Evolutionary conservation across 1,284 basidiomycete species (phyloP).

Genomic region (Ustilago trichophora): DNA sequence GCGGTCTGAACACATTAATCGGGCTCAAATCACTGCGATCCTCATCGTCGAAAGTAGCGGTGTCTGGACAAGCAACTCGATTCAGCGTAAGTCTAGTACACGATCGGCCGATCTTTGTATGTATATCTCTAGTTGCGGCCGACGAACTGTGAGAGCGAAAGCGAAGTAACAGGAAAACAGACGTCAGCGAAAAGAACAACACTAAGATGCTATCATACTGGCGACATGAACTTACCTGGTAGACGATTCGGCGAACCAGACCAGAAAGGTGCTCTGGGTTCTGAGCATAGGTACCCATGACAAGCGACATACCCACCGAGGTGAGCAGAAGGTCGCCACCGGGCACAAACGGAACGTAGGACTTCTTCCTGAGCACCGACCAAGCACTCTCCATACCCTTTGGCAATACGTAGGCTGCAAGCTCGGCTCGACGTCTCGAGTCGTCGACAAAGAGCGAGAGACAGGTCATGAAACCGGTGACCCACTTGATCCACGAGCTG

Average conservation of each 20-base stretch:
- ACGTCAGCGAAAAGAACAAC: background rate
- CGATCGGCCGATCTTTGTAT: background rate
- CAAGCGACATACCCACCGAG: conserved; percentile 83
- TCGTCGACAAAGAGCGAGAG: conserved; percentile 87
- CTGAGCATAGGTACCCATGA: conserved; percentile 85
- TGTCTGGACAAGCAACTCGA: background rate
- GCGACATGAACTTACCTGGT: conserved; percentile 71
- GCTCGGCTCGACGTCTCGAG: conserved; percentile 78
- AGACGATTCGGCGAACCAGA: conserved; percentile 83
- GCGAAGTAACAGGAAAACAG: background rate
- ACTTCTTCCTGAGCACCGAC: conserved; percentile 79
- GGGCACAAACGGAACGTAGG: conserved; percentile 76
- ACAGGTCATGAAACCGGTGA: conserved; percentile 80
- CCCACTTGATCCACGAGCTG: conserved; percentile 74
- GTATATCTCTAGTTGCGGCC: conserved; percentile 48
- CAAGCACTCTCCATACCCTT: conserved; percentile 77
- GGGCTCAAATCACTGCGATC: background rate
- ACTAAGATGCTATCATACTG: no score
- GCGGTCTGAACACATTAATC: background rate
- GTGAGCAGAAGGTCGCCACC: conserved; percentile 76
- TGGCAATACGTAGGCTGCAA: conserved; percentile 96
- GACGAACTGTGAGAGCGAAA: conserved; percentile 29
- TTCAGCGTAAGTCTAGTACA: background rate
- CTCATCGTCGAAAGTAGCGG: background rate
- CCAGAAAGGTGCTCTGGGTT: conserved; percentile 88